Percentiles rank a stretch among this genome's conserved stretches.
These are phyloP conservation scores for Hyaloscypha finlandica DNA, from an alignment of 495 filamentous ascomycete species.

Conservation along the genomic window DNA sequence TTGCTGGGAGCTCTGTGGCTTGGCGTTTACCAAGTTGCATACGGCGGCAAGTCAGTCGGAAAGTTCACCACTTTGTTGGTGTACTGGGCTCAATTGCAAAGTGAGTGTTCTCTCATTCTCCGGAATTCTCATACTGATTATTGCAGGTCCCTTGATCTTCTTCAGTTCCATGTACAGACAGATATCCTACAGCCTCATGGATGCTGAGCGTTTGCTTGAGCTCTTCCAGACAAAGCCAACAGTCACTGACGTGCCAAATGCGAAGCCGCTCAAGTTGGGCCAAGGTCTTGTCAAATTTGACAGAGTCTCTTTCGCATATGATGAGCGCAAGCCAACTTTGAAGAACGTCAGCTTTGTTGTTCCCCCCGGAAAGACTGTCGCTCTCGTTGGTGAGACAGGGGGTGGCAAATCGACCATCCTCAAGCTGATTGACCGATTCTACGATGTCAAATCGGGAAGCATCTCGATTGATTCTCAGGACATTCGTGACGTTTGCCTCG, in stretches of 20 bases:
- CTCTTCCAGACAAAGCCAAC: slow-evolving; percentile 68
- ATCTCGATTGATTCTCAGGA: slow-evolving; percentile 78
- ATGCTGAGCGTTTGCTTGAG: slow-evolving; percentile 71
- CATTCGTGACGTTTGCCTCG: slow-evolving; percentile 65
- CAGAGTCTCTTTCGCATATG: slow-evolving; percentile 70
- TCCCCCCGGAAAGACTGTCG: slow-evolving; percentile 63
- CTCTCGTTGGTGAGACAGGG: slow-evolving; percentile 77
- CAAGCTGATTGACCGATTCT: slow-evolving; percentile 71
- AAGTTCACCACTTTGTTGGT: slow-evolving; percentile 69
- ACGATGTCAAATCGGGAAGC: slow-evolving; percentile 62
- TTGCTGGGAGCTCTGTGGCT: slow-evolving; percentile 64
- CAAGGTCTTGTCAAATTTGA: slow-evolving; percentile 66
- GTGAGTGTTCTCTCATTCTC: slow-evolving; percentile 11
- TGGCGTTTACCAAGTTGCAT: slow-evolving; percentile 66
- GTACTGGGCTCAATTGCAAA: slow-evolving; percentile 66
- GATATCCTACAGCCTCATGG: slow-evolving; percentile 63
- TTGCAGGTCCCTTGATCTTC: slow-evolving; percentile 58
- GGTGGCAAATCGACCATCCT: slow-evolving; percentile 77
- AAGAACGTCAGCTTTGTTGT: slow-evolving; percentile 64
- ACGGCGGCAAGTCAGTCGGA: slow-evolving; percentile 59
- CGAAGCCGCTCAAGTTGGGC: slow-evolving; percentile 55
- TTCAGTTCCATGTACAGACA: slow-evolving; percentile 62
- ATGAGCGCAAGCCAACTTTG: slow-evolving; percentile 64
- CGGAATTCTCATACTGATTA: slow-evolving; percentile 15
- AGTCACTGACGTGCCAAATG: slow-evolving; percentile 56